These are phyloP conservation scores for Mortierella alpina DNA, from an alignment of 192 early-diverging fungal species.

Conservation along the genomic window DNA sequence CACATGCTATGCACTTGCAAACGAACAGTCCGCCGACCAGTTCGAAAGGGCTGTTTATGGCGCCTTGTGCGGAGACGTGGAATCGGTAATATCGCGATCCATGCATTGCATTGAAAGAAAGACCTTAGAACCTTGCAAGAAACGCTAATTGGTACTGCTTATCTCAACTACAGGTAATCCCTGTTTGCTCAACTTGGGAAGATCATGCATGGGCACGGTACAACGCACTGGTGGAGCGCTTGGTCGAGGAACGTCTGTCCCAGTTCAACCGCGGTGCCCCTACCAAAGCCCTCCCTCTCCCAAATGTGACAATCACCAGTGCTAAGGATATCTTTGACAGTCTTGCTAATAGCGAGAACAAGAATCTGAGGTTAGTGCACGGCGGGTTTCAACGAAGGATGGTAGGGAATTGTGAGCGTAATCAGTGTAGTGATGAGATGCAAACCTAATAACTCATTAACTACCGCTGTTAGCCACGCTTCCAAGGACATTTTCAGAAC, in stretches of 20 bases:
- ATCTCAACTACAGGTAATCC: conserved; percentile 55
- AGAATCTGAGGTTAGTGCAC: conserved; percentile 17
- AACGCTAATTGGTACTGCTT: no score
- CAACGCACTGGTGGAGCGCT: conserved; percentile 74
- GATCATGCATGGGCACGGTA: conserved; percentile 89
- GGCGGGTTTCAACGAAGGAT: not conserved
- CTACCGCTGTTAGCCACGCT: not conserved
- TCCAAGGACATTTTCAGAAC: conserved; percentile 38
- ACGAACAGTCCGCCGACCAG: conserved; percentile 59
- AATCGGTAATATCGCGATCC: conserved; percentile 63
- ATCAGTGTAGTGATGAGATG: not conserved
- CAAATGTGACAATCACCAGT: conserved; percentile 4
- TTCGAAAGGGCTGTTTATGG: conserved; percentile 88
- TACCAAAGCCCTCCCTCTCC: conserved; percentile 23
- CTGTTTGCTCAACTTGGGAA: conserved; percentile 88
- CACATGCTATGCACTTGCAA: conserved; percentile 67
- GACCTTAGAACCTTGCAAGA: not conserved
- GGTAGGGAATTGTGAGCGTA: not conserved
- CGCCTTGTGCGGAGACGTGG: conserved; percentile 76
- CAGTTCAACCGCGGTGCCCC: conserved; percentile 34
- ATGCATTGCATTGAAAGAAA: conserved; percentile 1
- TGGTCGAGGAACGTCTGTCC: conserved; percentile 53
- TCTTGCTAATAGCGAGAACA: conserved; percentile 24
- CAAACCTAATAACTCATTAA: not conserved
- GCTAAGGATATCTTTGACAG: conserved; percentile 34